These are phyloP conservation scores for Claviceps sorghi DNA, from an alignment of 2,329 filamentous ascomycete genomes.

Conservation along the genomic window DNA sequence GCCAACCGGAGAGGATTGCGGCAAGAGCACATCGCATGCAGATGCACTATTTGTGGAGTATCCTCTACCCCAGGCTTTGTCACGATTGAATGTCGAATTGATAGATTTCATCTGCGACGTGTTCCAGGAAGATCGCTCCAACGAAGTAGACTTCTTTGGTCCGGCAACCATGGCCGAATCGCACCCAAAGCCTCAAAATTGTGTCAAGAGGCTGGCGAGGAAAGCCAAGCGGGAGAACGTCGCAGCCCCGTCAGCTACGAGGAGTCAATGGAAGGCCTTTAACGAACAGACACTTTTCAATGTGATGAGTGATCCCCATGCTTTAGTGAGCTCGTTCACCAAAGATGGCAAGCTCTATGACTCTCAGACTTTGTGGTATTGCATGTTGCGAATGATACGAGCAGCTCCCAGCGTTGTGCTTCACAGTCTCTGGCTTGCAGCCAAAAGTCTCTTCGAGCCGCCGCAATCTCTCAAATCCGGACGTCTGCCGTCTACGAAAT, in stretches of 20 bases:
- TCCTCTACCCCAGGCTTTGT: constrained; percentile 42
- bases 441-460: constrained; percentile 42
- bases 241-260: constrained; percentile 5
- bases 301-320: constrained; percentile 42
- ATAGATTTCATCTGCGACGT: constrained; percentile 48
- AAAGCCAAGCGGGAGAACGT: not conserved
- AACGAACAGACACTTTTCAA: constrained; percentile 51
- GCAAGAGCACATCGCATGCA: constrained; percentile 15
- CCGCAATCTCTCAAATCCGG: constrained; percentile 30
- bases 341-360: constrained; percentile 37
- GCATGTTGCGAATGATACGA: constrained; percentile 44
- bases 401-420: constrained; percentile 44
- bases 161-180: constrained; percentile 12
- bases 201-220: constrained; percentile 5
- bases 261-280: constrained; percentile 42
- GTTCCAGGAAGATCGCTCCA: constrained; percentile 40
- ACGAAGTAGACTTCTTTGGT: constrained; percentile 33
- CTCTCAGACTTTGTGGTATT: constrained; percentile 48
- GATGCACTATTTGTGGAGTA: constrained; percentile 9
- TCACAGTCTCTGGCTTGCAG: constrained; percentile 49
- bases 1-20: constrained; percentile 8
- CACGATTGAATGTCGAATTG: constrained; percentile 36
- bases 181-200: constrained; percentile 7
- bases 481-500: constrained; percentile 15
- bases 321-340: constrained; percentile 43